Evolutionary conservation across 495 filamentous ascomycete species (phyloP).

Genomic region (Tuber umbilicatum): DNA sequence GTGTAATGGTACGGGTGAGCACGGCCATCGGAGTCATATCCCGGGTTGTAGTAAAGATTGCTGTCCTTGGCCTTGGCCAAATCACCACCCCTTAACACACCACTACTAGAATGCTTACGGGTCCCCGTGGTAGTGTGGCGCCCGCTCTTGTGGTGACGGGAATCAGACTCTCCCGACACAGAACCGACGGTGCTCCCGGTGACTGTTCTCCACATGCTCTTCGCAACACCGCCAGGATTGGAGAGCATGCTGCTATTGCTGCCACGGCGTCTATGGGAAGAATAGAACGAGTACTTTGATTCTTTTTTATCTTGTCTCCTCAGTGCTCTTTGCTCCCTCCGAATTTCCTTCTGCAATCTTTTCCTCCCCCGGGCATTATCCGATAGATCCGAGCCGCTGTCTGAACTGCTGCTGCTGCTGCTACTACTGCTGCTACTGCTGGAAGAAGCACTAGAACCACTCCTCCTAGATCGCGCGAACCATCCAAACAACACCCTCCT

Average conservation of each 20-base stretch:
- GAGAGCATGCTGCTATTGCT: slow-evolving; percentile 4
- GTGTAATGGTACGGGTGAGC: slow-evolving; percentile 29
- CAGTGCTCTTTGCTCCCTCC: slow-evolving; percentile 21
- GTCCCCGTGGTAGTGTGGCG: slow-evolving; percentile 5
- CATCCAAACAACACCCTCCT: slow-evolving; percentile 20
- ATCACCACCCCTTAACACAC: slow-evolving; percentile 20
- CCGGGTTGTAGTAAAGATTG: slow-evolving; percentile 30
- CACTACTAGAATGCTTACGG: slow-evolving; percentile 5
- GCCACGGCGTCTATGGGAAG: background rate
- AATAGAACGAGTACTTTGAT: background rate
- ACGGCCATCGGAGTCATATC: slow-evolving; percentile 26
- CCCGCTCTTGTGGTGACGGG: background rate
- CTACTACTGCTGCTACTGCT: slow-evolving; percentile 15
- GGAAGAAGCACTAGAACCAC: background rate
- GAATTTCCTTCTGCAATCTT: slow-evolving; percentile 12
- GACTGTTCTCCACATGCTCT: slow-evolving; percentile 10
- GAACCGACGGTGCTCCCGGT: background rate
- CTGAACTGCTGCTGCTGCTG: slow-evolving; percentile 19
- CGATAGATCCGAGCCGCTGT: slow-evolving; percentile 24
- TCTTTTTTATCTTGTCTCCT: slow-evolving; percentile 20
- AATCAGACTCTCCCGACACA: slow-evolving; percentile 14
- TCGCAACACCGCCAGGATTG: background rate
- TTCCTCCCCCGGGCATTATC: slow-evolving; percentile 18
- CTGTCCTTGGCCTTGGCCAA: slow-evolving; percentile 10
- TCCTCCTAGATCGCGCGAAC: slow-evolving; percentile 14